These are phyloP conservation scores for Termitomyces sp. DNA, from an alignment of 768 basidiomycete species.

Conservation along the genomic window DNA sequence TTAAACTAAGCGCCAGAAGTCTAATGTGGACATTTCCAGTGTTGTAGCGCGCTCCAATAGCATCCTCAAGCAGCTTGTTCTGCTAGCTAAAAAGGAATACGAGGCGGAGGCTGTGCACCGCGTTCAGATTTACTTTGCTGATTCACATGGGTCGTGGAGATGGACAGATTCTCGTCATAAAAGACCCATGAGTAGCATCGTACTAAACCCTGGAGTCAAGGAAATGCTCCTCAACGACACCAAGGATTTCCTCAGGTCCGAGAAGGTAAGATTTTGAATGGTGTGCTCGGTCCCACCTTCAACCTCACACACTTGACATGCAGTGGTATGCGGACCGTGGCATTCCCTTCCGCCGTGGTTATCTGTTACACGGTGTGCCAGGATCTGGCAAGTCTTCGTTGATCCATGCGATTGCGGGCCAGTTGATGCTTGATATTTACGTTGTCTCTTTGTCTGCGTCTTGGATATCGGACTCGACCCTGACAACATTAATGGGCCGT, in stretches of 20 bases:
- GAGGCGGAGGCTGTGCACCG: slow-evolving; percentile 83
- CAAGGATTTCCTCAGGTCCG: slow-evolving; percentile 76
- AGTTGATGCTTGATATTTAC: slow-evolving; percentile 87
- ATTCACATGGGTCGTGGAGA: slow-evolving; percentile 83
- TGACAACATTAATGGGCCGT: slow-evolving; percentile 81
- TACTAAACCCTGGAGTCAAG: slow-evolving; percentile 83
- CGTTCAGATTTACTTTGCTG: slow-evolving; percentile 87
- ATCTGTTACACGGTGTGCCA: slow-evolving; percentile 78
- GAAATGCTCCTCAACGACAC: slow-evolving; percentile 84
- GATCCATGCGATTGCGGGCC: slow-evolving; percentile 84
- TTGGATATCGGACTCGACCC: slow-evolving; percentile 84
- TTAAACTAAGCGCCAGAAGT: slow-evolving; percentile 2
- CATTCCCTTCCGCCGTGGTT: slow-evolving; percentile 87
- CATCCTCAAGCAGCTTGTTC: slow-evolving; percentile 83
- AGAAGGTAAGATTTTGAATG: slow-evolving; percentile 46
- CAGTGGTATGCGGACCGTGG: slow-evolving; percentile 93
- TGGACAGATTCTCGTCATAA: slow-evolving; percentile 87
- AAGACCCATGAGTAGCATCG: slow-evolving; percentile 83
- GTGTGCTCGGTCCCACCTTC: neutral
- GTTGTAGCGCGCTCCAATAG: slow-evolving; percentile 81
- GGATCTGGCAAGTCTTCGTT: slow-evolving; percentile 85
- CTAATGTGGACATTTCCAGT: slow-evolving; percentile 25
- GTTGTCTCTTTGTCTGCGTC: slow-evolving; percentile 82
- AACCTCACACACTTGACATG: slow-evolving; percentile 4
- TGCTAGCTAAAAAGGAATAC: slow-evolving; percentile 86